These are phyloP conservation scores for Penicillium atrosanguineum DNA, from an alignment of 495 filamentous ascomycete genomes.

Conservation along the genomic window DNA sequence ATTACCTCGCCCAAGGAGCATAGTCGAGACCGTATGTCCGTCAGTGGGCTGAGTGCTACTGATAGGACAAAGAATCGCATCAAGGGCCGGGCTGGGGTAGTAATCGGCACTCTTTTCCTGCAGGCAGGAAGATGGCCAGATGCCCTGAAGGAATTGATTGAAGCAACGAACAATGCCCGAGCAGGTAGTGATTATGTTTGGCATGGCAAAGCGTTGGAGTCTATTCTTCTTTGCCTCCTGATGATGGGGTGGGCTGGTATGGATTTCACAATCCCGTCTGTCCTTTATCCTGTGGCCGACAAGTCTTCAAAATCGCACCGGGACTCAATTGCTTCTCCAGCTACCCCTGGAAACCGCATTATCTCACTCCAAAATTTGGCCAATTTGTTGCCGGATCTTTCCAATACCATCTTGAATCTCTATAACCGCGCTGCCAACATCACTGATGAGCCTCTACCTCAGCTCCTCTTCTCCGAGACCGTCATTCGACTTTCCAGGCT, in stretches of 20 bases:
- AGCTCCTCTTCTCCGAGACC: slow-evolving; percentile 76
- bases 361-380: slow-evolving; percentile 63
- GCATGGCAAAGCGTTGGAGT: slow-evolving; percentile 94
- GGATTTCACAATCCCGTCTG: slow-evolving; percentile 76
- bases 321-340: slow-evolving; percentile 40
- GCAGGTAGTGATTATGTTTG: slow-evolving; percentile 87
- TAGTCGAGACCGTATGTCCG: slow-evolving; percentile 76
- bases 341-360: slow-evolving; percentile 45
- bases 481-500: slow-evolving; percentile 76
- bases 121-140: slow-evolving; percentile 86
- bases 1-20: slow-evolving; percentile 42
- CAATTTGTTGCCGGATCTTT: slow-evolving; percentile 65
- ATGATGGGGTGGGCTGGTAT: slow-evolving; percentile 82
- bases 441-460: slow-evolving; percentile 76
- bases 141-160: slow-evolving; percentile 80
- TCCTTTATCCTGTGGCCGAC: slow-evolving; percentile 58
- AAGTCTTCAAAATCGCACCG: slow-evolving; percentile 48
- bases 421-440: slow-evolving; percentile 75
- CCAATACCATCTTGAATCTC: slow-evolving; percentile 78
- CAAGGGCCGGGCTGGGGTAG: slow-evolving; percentile 74
- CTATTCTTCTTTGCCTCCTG: slow-evolving; percentile 75
- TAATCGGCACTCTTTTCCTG: slow-evolving; percentile 83
- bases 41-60: slow-evolving; percentile 78
- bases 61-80: slow-evolving; percentile 81
- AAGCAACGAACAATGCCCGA: slow-evolving; percentile 74